These are phyloP conservation scores for Candida odintsovae DNA, from an alignment of 805 yeast species.

Conservation along the genomic window DNA sequence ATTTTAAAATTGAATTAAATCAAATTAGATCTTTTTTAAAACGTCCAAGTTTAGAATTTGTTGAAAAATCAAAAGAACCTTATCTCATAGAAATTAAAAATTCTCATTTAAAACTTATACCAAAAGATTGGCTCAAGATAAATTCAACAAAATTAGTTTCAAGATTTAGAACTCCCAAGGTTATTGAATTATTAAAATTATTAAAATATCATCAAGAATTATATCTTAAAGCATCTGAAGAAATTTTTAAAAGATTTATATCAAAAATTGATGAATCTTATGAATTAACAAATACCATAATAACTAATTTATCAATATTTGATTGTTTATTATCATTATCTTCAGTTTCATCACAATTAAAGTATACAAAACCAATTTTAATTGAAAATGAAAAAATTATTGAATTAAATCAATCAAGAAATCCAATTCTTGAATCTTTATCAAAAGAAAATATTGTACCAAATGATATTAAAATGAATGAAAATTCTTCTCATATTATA, in stretches of 20 bases:
- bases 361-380: constrained; percentile 61
- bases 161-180: constrained; percentile 64
- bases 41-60: constrained; percentile 52
- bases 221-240: constrained; percentile 12
- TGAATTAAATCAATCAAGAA: constrained; percentile 63
- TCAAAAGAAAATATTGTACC: constrained; percentile 45
- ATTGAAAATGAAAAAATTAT: constrained; percentile 39
- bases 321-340: constrained; percentile 76
- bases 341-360: constrained; percentile 54
- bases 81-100: constrained; percentile 74
- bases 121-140: constrained; percentile 71
- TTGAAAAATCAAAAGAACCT: constrained; percentile 57
- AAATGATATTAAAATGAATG: constrained; percentile 69
- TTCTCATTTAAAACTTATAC: constrained; percentile 45
- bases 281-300: constrained; percentile 41
- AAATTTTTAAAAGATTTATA: constrained; percentile 45
- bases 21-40: constrained; percentile 39
- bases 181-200: constrained; percentile 43
- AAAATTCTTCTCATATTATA: constrained; percentile 59
- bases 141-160: constrained; percentile 64
- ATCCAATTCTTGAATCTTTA: constrained; percentile 77
- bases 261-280: constrained; percentile 37
- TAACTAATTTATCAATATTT: constrained; percentile 51
- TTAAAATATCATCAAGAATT: constrained; percentile 59
- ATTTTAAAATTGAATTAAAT: constrained; percentile 48